Percentiles rank a stretch among this genome's conserved stretches.
Evolutionary conservation across 2,329 filamentous ascomycete species (phyloP).

Genomic region (Colletotrichum orbiculare): DNA sequence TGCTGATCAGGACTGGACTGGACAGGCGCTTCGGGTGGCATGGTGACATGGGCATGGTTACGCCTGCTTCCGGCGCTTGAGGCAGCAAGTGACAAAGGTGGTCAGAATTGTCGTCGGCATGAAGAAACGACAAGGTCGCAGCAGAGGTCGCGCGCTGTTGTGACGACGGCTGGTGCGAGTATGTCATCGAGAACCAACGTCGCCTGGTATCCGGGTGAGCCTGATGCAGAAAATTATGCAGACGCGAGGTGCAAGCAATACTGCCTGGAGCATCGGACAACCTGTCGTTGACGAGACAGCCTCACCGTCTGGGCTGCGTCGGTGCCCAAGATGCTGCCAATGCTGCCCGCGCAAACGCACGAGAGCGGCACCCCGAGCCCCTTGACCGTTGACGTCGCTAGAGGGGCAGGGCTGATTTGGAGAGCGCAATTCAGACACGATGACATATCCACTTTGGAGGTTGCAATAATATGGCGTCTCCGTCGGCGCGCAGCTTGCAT

Average conservation of each 20-base stretch:
- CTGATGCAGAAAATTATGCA: conserved; percentile 17
- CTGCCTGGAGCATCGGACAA: not conserved
- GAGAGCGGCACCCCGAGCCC: conserved; percentile 11
- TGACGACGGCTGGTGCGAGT: too few species aligned
- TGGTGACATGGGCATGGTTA: conserved; percentile 25
- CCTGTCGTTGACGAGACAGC: conserved; percentile 34
- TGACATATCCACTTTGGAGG: conserved; percentile 2
- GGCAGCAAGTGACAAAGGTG: conserved; percentile 12
- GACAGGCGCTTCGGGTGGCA: not conserved
- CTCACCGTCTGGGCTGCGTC: conserved; percentile 39
- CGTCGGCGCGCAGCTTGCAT: too few species aligned
- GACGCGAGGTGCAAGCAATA: conserved; percentile 16
- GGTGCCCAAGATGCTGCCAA: conserved; percentile 35
- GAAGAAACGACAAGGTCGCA: too few species aligned
- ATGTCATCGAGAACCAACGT: conserved; percentile 32
- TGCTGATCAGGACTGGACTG: not conserved
- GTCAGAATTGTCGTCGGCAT: not conserved
- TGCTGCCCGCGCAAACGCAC: conserved; percentile 1
- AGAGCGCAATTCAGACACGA: not conserved
- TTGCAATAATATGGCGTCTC: too few species aligned
- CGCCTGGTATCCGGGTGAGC: conserved; percentile 16
- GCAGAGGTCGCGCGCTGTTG: not conserved
- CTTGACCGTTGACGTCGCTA: conserved; percentile 17
- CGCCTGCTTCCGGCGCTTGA: conserved; percentile 20
- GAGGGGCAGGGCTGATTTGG: conserved; percentile 22